These are phyloP conservation scores for Boletus sp. DNA, from an alignment of 1,284 basidiomycete species.

Conservation along the genomic window DNA sequence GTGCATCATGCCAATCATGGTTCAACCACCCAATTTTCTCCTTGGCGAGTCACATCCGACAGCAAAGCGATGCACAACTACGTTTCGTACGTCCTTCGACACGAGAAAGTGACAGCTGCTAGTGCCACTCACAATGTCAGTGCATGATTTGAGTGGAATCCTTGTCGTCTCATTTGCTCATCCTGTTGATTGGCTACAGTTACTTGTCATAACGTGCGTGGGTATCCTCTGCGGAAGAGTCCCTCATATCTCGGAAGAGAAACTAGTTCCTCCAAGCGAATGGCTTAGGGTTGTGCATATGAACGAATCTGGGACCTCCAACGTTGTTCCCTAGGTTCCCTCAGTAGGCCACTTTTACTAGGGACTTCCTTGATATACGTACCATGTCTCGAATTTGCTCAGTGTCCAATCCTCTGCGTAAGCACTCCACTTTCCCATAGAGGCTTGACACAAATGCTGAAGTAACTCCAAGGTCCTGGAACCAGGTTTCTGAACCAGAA, in stretches of 20 bases:
- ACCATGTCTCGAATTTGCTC: too few species aligned
- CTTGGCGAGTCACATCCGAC: background rate
- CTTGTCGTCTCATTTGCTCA: background rate
- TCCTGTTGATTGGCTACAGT: background rate
- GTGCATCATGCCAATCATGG: background rate
- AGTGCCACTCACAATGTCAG: background rate
- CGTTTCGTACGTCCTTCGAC: background rate
- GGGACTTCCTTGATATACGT: background rate
- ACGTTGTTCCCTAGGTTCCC: too few species aligned
- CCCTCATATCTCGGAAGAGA: constrained; percentile 8
- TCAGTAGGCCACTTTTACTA: background rate
- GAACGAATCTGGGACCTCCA: background rate
- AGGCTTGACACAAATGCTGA: too few species aligned
- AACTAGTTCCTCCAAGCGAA: background rate
- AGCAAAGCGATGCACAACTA: background rate
- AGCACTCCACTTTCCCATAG: background rate
- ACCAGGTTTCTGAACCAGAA: too few species aligned
- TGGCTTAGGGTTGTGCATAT: constrained; percentile 1
- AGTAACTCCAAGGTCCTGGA: too few species aligned
- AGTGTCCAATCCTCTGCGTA: too few species aligned
- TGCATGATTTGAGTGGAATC: background rate
- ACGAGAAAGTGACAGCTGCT: background rate
- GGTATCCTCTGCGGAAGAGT: background rate
- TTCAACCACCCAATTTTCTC: background rate
- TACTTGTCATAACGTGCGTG: background rate